Conservation (phyloP, 495 filamentous ascomycete genomes). For the Trichoderma asperelloides region DNA sequence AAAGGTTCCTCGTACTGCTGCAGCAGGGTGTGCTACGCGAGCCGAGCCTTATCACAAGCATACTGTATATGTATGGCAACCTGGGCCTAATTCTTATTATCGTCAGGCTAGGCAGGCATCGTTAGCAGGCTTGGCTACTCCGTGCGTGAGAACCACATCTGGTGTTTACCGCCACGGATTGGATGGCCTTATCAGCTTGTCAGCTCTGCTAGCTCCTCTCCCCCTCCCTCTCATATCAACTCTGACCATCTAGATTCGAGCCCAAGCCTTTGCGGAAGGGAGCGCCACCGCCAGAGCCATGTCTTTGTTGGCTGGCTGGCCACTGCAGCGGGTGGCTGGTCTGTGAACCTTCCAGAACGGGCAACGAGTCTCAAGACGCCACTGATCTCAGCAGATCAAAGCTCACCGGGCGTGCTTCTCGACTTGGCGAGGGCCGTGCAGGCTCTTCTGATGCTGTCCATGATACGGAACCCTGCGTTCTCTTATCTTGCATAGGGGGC, state of each 20-base stretch:
- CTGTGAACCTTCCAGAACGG: slow-evolving; percentile 1
- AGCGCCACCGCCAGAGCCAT: background rate
- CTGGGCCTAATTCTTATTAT: background rate
- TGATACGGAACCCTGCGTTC: background rate
- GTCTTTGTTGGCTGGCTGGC: background rate
- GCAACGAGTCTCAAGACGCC: background rate
- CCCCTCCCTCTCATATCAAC: background rate
- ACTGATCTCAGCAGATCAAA: background rate
- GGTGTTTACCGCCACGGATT: background rate
- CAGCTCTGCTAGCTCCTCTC: background rate
- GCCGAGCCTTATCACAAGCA: background rate
- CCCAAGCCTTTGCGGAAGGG: background rate
- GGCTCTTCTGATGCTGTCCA: background rate
- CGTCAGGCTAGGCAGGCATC: background rate
- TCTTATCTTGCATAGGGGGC: background rate
- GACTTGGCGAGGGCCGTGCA: background rate
- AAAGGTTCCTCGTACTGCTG: background rate
- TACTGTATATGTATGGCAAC: background rate
- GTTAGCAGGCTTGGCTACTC: background rate
- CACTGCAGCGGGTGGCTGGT: background rate
- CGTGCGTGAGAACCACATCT: background rate
- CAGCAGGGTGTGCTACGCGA: background rate
- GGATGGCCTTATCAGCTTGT: background rate
- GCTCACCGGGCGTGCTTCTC: background rate
- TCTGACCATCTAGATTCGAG: background rate